Base-by-base conservation (phyloP, 192 early-diverging fungal genomes). In the Rhizophlyctis rosea region DNA sequence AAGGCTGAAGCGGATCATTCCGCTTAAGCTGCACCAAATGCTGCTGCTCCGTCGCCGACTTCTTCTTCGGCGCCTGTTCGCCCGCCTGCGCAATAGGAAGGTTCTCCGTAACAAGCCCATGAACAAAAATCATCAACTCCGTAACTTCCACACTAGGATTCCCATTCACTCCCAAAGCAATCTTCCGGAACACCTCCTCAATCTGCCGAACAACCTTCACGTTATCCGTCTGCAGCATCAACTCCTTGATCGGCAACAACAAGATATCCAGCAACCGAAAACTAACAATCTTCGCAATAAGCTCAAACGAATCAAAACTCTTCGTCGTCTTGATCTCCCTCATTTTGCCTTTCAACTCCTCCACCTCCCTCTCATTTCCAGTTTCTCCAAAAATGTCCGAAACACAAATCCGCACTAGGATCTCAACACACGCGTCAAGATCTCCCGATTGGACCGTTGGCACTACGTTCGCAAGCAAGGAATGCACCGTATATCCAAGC, bases 321-420 rank as follows among this genome's bases (percentile, higher is more conserved):
- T 91, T 89, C 29, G 82, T 86, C 4, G 86, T 83, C 63, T 90
- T 91, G 57, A 91, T 92, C 68, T 99, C 98, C 62, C 87, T 88
- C 64, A 90, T 90, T 72, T 93, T 97, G 27, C 86, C 87, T 14
- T 82, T 88, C 65, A 95, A 88, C 59, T 93, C 97, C 61, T 90
- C 84, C 0, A 88, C 82, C 57, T 97, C 91, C 65, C 94, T 90
- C 63, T 99, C 97, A 62, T 86, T 78, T 29, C 88, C 93, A 27
- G 87, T 75, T 32, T 87, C 79, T 2, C 97, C 97, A 84, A 99
- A 99, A 31, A 99, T 84, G 67, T 98, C 98, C 64, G 89, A 84
- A 4, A 91, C 70, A 18, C 94, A 70, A 24, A 99, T 83, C 28
- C 80, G 68, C 2, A 90, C 79, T 33, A 98, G 70, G 16, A 76